phyloP scores from a whole-genome alignment of 2,329 filamentous ascomycete species.

The Penicillium freii region DNA sequence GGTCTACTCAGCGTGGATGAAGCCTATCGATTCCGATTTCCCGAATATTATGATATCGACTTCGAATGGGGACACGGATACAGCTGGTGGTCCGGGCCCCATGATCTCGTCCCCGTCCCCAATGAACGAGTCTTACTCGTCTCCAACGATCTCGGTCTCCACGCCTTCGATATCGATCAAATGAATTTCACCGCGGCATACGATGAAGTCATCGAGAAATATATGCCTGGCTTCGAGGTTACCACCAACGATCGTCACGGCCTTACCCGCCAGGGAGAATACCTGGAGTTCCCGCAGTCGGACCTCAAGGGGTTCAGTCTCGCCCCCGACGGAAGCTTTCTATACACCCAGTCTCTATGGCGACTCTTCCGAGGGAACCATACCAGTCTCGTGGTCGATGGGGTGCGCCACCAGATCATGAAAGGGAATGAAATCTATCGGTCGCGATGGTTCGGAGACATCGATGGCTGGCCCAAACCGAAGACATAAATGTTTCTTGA shows the following conservation, averaged over 20 bases:
- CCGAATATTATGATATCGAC: slow-evolving; percentile 16
- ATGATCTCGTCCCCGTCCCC: slow-evolving; percentile 27
- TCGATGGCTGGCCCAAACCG: slow-evolving; percentile 28
- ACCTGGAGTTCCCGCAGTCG: slow-evolving; percentile 21
- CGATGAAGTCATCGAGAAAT: slow-evolving; percentile 18
- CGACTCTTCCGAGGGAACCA: slow-evolving; percentile 19
- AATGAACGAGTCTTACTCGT: slow-evolving; percentile 26
- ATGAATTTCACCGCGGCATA: slow-evolving; percentile 15
- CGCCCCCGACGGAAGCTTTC: slow-evolving; percentile 24
- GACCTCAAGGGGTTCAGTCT: slow-evolving; percentile 28
- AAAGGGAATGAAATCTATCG: slow-evolving; percentile 28
- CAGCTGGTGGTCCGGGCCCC: slow-evolving; percentile 25
- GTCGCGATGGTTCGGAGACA: slow-evolving; percentile 26
- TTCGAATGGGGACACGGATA: slow-evolving; percentile 26
- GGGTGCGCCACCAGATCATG: slow-evolving; percentile 18
- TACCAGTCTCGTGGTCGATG: slow-evolving; percentile 24
- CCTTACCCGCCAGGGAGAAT: slow-evolving; percentile 16
- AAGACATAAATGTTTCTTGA: background rate
- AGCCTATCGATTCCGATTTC: slow-evolving; percentile 13
- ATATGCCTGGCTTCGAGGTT: slow-evolving; percentile 25
- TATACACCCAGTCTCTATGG: slow-evolving; percentile 28
- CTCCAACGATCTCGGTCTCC: slow-evolving; percentile 22
- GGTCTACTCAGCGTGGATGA: slow-evolving; percentile 17
- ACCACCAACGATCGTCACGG: slow-evolving; percentile 25
- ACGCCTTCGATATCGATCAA: slow-evolving; percentile 21